Base-by-base conservation (phyloP, 345 rosid species). In the Boechera divaricarpa region DNA sequence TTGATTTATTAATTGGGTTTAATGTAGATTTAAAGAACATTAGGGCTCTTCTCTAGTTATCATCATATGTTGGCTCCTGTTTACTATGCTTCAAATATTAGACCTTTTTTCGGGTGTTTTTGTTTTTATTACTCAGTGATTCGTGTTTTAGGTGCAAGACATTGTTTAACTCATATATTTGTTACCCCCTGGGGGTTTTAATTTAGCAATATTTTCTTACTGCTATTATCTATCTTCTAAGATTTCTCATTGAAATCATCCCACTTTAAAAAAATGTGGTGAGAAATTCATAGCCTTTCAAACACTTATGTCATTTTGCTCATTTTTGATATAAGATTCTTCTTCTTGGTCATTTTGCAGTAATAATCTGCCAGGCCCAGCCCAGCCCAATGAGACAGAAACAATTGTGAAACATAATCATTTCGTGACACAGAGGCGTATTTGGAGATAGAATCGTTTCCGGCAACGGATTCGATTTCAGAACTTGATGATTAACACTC, bases 21-120 rank as follows among this genome's bases (percentile, higher is more conserved):
- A 63, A 26, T 55, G 71, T 77, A 70, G 80, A 76, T 55, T 70
- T 47, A 38, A 55, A 39, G 12, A 35, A 77, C 51, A 57, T 36
- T 77, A 77, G 71, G 58, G 67, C 8, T 47, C 21, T 38, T 70
- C 65, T 38, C 51, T 77, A 70, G 66, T 64, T 44, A 36, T 18
- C 1, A 15, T 18, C 21, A 45, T 48, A 59, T 67, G 44, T 32
- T 69, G 56, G 49, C 74, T 69, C 29, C 33, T 35, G 36, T 70
- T 54, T 54, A 18, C 6, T 63, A 48, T 55, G 41, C 41, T 69
- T 62, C 9, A 32, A 32, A 32, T 33, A 26, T 69, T 70, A 63
- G 72, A 77, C 72, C 16, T 63, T 45, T 63, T 16, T 15, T 6
- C 11, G 65, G 42, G 52, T 70, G 69, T 44, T 31, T 29, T 45